Evolutionary conservation across 306 rosid species (phyloP).

Genomic region (Cicer yamashitae): DNA sequence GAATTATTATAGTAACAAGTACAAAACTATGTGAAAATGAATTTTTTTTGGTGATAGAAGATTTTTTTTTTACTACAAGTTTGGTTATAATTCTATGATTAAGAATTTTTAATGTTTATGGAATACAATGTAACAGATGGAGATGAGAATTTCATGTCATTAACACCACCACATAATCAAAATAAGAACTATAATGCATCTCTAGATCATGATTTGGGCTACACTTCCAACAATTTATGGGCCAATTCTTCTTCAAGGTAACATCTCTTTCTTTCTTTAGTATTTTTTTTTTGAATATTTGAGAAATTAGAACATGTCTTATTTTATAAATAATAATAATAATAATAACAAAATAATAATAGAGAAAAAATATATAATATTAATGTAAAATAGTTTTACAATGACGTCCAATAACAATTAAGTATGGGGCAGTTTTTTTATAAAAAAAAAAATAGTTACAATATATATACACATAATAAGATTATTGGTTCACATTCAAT

Average conservation of each 20-base stretch:
- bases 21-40: no score
- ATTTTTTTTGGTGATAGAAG: background rate
- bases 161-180: slow-evolving; percentile 54
- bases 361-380: no score
- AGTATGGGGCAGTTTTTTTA: no score
- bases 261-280: slow-evolving; percentile 31
- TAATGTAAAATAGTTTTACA: no score
- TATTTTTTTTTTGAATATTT: background rate
- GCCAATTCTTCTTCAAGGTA: slow-evolving; percentile 83
- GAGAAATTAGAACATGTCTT: background rate
- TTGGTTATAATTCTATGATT: background rate
- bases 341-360: no score
- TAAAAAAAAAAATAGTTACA: no score
- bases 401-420: no score
- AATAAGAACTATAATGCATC: slow-evolving; percentile 57
- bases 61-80: background rate
- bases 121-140: slow-evolving; percentile 61
- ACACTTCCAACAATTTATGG: slow-evolving; percentile 60
- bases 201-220: slow-evolving; percentile 55
- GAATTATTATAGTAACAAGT: no score
- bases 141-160: slow-evolving; percentile 74
- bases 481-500: no score
- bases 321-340: no score
- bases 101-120: background rate
- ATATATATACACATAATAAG: no score